Evolutionary conservation across 768 basidiomycete species (phyloP), one percentile per base, ranked within the genome.

Genomic region (Phylloporus sp.): DNA sequence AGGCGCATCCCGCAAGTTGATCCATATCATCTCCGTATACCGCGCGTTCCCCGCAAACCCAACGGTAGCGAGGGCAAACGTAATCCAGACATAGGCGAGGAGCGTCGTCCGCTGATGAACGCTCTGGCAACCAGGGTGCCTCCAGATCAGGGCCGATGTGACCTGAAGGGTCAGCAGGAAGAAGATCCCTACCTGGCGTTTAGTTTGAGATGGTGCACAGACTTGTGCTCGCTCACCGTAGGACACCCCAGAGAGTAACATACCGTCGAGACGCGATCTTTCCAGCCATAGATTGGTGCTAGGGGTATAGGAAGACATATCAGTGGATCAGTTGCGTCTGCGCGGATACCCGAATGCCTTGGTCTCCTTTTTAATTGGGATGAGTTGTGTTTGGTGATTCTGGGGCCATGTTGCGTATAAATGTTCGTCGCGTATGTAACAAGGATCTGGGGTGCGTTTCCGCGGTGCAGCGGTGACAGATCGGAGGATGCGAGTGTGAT

Each of bases 21-120:
- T 68, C 57, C 53, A 73, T n/a, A 69, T 64, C 68, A 65, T 59
- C 20, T 54, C 63, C 47, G 57, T 70, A 49, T 64, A 69, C 34
- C 57, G 63, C 3, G 57, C 52, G 23, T 70, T 63, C 2, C 40
- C 51, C 7, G 53, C 66, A 6, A 65, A 57, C 9, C 58, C 60
- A 10, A 72, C 46, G 1, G 63, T 65, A 5, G 55, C 70, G 29
- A 70, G 45, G 13, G 34, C 8, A 27, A 70, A 70, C 2, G 65
- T 67, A 35, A 61, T 45, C 43, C 47, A 38, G 32, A 68, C 47
- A n/a, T 66, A 68, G 20, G 42, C n/a, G 5, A 65, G 16, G 15
- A 69, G 54, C 22, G 20, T 16, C 20, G 27, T 20, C 10, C 50
- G 53, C 12, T 56, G 32, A 7, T 36, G 49, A 8, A 40, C 28